A percentile compares a stretch with the other conserved stretches of the same genome.
Conservation (phyloP, 495 filamentous ascomycete species). For the Parathielavia appendiculata region DNA sequence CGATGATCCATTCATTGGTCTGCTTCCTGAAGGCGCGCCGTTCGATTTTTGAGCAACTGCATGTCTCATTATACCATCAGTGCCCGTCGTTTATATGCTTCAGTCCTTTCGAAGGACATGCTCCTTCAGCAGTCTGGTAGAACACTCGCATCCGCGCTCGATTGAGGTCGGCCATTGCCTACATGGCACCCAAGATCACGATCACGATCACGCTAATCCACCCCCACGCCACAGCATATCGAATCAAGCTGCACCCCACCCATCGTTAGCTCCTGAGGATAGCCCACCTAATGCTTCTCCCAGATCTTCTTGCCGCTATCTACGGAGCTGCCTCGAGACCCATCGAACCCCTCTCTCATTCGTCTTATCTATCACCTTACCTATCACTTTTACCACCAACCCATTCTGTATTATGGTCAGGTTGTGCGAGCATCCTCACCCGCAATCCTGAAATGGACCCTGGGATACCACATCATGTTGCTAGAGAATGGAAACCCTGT, state of each 20-base stretch:
- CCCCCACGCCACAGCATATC: background rate
- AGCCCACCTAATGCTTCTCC: background rate
- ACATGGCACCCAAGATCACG: too few relatives aligned
- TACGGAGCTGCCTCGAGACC: conserved; percentile 1
- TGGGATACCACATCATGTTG: background rate
- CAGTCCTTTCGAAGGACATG: background rate
- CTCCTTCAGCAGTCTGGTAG: background rate
- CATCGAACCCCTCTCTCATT: conserved; percentile 11
- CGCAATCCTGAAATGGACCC: background rate
- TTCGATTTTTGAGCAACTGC: background rate
- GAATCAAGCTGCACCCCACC: background rate
- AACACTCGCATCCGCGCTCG: background rate
- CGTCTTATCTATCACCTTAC: conserved; percentile 14
- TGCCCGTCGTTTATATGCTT: background rate
- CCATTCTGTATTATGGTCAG: background rate
- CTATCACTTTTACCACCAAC: conserved; percentile 1
- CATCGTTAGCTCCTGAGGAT: background rate
- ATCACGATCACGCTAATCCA: background rate
- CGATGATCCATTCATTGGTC: background rate
- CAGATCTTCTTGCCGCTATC: background rate
- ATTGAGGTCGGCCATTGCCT: background rate
- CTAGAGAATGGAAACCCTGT: too few relatives aligned
- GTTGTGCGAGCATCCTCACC: background rate
- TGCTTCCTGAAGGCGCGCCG: background rate
- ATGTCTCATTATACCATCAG: background rate